These are phyloP conservation scores for Fraxinus sp. DNA, from an alignment of 305 asterid genomes.

Conservation along the genomic window DNA sequence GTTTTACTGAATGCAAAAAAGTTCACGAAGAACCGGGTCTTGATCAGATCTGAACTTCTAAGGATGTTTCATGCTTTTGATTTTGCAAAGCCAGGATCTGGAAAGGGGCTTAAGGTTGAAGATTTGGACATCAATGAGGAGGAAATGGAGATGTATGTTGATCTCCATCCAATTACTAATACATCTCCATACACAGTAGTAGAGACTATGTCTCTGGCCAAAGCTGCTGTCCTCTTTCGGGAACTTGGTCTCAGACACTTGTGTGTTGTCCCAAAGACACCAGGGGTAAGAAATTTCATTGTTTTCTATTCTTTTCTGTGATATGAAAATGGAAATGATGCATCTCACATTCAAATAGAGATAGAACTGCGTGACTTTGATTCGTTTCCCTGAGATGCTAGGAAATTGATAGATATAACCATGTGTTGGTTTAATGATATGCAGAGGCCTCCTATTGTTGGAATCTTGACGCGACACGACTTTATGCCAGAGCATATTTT, in stretches of 20 bases:
- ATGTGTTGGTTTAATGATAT: conserved; percentile 19
- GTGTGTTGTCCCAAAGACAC: conserved; percentile 82
- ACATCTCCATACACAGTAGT: conserved; percentile 89
- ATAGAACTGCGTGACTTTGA: neutral
- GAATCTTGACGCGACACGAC: conserved; percentile 90
- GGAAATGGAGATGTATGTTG: conserved; percentile 88
- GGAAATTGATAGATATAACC: neutral
- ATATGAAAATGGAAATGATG: neutral
- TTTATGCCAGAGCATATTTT: conserved; percentile 85
- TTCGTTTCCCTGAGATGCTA: neutral
- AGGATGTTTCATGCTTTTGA: conserved; percentile 63
- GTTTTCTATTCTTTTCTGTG: neutral
- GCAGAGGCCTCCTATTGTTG: conserved; percentile 92
- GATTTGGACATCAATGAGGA: conserved; percentile 42
- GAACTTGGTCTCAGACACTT: conserved; percentile 29
- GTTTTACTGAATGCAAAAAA: conserved; percentile 69
- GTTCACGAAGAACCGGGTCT: conserved; percentile 50
- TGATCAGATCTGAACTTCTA: conserved; percentile 50
- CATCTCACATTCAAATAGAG: neutral
- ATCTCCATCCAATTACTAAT: conserved; percentile 85
- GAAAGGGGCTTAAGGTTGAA: conserved; percentile 63
- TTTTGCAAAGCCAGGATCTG: conserved; percentile 89
- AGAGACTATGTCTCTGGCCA: conserved; percentile 93
- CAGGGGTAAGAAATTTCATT: conserved; percentile 57
- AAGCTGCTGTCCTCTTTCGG: conserved; percentile 84